Conservation (phyloP, 2,329 filamentous ascomycete species). For the Colletotrichum sublineola region DNA sequence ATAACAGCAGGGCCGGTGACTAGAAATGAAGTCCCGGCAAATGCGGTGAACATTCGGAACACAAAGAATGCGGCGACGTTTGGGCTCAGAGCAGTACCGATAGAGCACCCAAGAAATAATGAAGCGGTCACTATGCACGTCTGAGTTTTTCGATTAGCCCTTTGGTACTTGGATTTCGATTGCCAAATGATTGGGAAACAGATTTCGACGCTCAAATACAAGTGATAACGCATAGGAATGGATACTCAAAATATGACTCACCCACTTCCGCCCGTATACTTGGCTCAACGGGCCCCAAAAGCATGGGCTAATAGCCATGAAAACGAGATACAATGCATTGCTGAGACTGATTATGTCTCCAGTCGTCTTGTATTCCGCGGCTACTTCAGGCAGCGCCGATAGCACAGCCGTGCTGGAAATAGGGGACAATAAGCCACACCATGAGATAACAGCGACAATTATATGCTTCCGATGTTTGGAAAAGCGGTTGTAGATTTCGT, state of each 20-base stretch:
- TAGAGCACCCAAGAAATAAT: slow-evolving; percentile 73
- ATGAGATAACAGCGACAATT: slow-evolving; percentile 78
- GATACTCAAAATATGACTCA: slow-evolving; percentile 47
- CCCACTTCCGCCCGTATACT: slow-evolving; percentile 65
- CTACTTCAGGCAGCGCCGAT: slow-evolving; percentile 81
- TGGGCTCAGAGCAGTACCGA: slow-evolving; percentile 76
- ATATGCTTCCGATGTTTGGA: slow-evolving; percentile 71
- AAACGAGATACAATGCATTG: slow-evolving; percentile 79
- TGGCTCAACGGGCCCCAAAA: slow-evolving; percentile 77
- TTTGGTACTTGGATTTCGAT: background rate
- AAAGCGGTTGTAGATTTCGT: slow-evolving; percentile 75
- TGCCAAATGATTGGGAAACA: background rate
- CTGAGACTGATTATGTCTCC: slow-evolving; percentile 73
- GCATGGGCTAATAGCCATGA: slow-evolving; percentile 76
- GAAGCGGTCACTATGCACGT: slow-evolving; percentile 39
- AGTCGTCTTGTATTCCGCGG: slow-evolving; percentile 72
- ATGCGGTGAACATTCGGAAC: slow-evolving; percentile 77
- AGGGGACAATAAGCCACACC: slow-evolving; percentile 82
- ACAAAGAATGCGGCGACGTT: slow-evolving; percentile 76
- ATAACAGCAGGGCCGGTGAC: slow-evolving; percentile 76
- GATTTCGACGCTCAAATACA: background rate
- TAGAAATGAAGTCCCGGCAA: slow-evolving; percentile 78
- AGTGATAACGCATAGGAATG: background rate
- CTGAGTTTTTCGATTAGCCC: slow-evolving; percentile 30
- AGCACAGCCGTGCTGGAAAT: slow-evolving; percentile 81